Base-by-base conservation (phyloP, 73 alveolate species). In the Stentor roeselii region DNA sequence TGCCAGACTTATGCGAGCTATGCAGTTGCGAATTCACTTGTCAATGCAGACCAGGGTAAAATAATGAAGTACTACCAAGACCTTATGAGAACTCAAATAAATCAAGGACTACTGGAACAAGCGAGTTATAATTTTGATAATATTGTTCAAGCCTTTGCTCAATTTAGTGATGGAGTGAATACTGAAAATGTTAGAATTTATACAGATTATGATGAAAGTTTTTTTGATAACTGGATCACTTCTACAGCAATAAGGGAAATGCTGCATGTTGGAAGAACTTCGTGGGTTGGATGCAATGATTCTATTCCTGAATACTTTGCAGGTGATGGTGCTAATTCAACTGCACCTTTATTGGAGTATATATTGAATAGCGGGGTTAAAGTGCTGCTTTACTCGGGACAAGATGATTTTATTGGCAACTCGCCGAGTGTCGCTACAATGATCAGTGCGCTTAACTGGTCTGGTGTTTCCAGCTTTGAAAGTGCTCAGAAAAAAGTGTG, bases 301-400 rank as follows among this genome's bases (percentile, higher is more conserved):
- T n/a, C 84, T 37, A 67, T 76, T 27, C n/a, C 32, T 41, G 59
- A 34, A 21, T 15, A 15, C 34, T 21, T n/a, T 15, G n/a, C 30
- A 14, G 60, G 14, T 39, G 84, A 76, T 2, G n/a, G 32, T 39
- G 39, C 39, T 78, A 76, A 41, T 2, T 1, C 84, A n/a, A n/a
- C 60, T 21, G 14, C 34, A 1, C 0, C n/a, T n/a, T 37, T 21
- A 14, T 39, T 76, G 6, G 36, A 78, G 21, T 76, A 21, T 76
- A 30, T 76, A 2, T 6, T 76, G 30, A 11, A 6, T n/a, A 82
- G 83, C 60, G 76, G 39, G 2, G 60, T 87, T 15, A 74, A 67
- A n/a, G 89, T 90, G 34, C 89, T 90, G 0, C 88, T 90, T 42
- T 90, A 87, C 80, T 42, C 84, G 0, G 95, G 95, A 15, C 93